Evolutionary conservation across 2,329 filamentous ascomycete species (phyloP), one percentile per base, ranked within the genome.

Genomic region (Fusarium sublunatum): DNA sequence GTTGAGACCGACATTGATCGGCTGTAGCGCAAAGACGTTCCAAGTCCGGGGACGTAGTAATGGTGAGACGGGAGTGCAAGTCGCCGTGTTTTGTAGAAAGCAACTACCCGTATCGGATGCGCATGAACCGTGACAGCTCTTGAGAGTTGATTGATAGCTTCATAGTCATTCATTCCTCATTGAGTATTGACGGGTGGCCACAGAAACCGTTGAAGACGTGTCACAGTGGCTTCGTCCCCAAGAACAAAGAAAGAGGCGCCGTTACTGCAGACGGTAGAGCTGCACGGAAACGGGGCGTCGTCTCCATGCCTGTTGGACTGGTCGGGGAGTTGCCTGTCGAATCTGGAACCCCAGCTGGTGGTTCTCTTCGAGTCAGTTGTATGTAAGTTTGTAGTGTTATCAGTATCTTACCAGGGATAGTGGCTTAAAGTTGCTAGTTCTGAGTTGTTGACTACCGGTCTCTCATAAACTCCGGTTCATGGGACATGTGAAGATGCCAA

Each of bases 131-230:
- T 47, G 53, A 65, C 58, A 65, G 62, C 39, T 66, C 38, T 25
- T 60, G 19, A 56, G 50, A 47, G 25, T 19, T 48, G 29, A 42
- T 38, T 58, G 57, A 65, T 50, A 44, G 38, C 57, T 65, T 65
- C 44, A 50, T 40, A 38, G 44, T 50, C 26, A 42, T 28, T 40
- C 34, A 47, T 53, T 3, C 19, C 19, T 19, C 50, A 48, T 53
- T 44, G 61, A 55, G 41, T 19, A 19, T 19, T 19, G 40, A 25
- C 57, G 54, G 62, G 32, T 63, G 49, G 46, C 36, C 46, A 69
- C 67, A 69, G 61, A 55, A 61, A 68, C 53, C 62, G 62, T 69
- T 69, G 45, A 58, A 50, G 26, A 25, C 46, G 63, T 63, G 65
- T 68, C 53, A 68, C 55, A 31, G 53, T 53, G 61, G 61, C 64